These are phyloP conservation scores for Russula olivacea DNA, from an alignment of 768 basidiomycete species.

Conservation along the genomic window DNA sequence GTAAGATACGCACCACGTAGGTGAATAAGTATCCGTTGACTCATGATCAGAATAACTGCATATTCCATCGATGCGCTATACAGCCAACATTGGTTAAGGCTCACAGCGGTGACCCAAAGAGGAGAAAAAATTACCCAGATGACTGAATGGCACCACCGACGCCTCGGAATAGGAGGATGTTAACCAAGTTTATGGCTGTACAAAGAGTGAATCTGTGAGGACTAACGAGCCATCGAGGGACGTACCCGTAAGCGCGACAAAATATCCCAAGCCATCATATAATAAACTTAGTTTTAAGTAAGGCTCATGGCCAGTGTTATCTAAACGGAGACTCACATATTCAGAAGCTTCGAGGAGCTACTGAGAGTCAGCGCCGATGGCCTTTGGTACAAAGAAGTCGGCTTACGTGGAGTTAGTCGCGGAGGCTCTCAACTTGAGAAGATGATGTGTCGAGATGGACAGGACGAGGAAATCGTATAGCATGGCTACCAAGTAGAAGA, in stretches of 20 bases:
- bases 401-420: conserved; percentile 31
- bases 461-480: conserved; percentile 51
- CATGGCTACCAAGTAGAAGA: conserved; percentile 54
- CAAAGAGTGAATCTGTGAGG: neutral
- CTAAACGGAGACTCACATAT: conserved; percentile 26
- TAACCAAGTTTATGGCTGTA: conserved; percentile 29
- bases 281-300: conserved; percentile 44
- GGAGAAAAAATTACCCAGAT: conserved; percentile 9
- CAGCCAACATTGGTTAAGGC: neutral
- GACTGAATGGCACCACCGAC: conserved; percentile 26
- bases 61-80: conserved; percentile 33
- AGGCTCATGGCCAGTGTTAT: neutral
- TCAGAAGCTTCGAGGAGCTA: conserved; percentile 28
- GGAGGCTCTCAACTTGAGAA: conserved; percentile 42
- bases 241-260: conserved; percentile 46
- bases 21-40: conserved; percentile 34
- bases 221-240: neutral
- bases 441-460: conserved; percentile 44
- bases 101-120: neutral
- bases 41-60: conserved; percentile 35
- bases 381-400: neutral
- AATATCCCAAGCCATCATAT: conserved; percentile 61
- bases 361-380: neutral
- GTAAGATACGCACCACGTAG: conserved; percentile 29
- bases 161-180: conserved; percentile 29